Conservation (phyloP, 1,284 basidiomycete species). For the Boletus smithii region DNA sequence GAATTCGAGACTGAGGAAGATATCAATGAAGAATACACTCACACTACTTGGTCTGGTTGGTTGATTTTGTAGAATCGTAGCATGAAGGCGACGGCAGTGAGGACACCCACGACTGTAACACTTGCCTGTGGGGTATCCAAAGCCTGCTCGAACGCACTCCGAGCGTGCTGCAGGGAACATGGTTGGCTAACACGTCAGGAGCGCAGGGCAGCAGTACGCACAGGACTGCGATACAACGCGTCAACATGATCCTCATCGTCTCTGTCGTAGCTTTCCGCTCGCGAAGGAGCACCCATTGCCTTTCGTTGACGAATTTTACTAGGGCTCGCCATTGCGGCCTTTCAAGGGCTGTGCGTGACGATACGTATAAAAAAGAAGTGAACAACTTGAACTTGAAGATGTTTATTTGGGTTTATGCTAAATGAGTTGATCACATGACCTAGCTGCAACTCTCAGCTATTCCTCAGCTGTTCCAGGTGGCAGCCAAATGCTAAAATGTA, state of each 20-base stretch:
- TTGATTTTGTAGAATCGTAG: constrained; percentile 92
- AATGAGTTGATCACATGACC: too few species aligned
- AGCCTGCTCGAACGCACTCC: constrained; percentile 56
- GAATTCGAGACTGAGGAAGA: not conserved
- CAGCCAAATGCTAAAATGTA: too few species aligned
- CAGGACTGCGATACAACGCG: constrained; percentile 30
- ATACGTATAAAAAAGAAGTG: constrained; percentile 1
- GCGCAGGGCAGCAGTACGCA: constrained; percentile 11
- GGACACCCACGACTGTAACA: constrained; percentile 50
- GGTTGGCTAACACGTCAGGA: constrained; percentile 9
- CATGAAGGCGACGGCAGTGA: constrained; percentile 75
- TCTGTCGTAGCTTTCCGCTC: constrained; percentile 30
- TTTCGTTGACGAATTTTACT: constrained; percentile 34
- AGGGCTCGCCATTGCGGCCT: constrained; percentile 33
- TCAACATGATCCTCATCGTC: constrained; percentile 38
- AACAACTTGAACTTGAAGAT: constrained; percentile 4
- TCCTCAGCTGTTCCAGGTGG: too few species aligned
- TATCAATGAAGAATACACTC: constrained; percentile 35
- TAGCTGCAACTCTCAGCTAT: too few species aligned
- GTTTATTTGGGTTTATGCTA: not conserved
- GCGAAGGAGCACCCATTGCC: constrained; percentile 14
- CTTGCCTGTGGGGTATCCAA: constrained; percentile 62
- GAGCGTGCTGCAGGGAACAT: constrained; percentile 39
- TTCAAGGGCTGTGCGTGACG: constrained; percentile 1
- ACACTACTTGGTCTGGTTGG: constrained; percentile 94